Evolutionary conservation across 306 rosid species (phyloP), one percentile per base, ranked within the genome.

Genomic region (Citrullus mucosospermus): DNA sequence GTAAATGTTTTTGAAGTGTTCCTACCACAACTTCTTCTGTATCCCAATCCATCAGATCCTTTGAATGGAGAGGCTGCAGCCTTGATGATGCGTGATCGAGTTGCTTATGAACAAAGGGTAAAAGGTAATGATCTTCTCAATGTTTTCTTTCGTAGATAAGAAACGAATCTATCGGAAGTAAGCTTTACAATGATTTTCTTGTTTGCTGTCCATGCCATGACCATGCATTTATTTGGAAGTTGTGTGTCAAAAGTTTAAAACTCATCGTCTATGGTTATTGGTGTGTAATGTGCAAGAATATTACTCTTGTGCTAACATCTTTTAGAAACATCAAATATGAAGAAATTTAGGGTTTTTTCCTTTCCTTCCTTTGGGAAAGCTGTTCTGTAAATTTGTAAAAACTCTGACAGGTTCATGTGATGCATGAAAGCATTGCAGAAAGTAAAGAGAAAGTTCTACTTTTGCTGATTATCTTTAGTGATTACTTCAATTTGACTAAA

Each of bases 31-130:
- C 96, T 93, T 79, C 97, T 93, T 76, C 81, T 90, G 79, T 93
- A 93, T 82, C 98, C 98, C 73, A 93, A 93, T 81, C 89, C 97
- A 79, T 85, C 93, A 38, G 94, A 92, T 79, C 98, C 98, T 65
- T 80, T 92, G 87, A 93, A 93, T 78, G 86, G 90, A 78, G 97
- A 91, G 77, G 98, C 97, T 79, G 98, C 96, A 80, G 96, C 96
- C 58, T 63, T 93, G 80, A 87, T 93, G 96, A 89, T 92, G 93
- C 87, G 85, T 39, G 98, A 93, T 78, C 87, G 79, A 56, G 39
- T 88, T 71, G 86, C 91, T 38, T 93, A 93, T 86, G 97, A 93
- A 30, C 87, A 86, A 80, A 89, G 83, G 84, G 96, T 93, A 54
- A 93, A 85, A 89, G 98, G 98, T 92, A 81, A 6, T 13, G 36